Conservation (phyloP, 2,329 filamentous ascomycete species). For the Verticillium klebahnii region DNA sequence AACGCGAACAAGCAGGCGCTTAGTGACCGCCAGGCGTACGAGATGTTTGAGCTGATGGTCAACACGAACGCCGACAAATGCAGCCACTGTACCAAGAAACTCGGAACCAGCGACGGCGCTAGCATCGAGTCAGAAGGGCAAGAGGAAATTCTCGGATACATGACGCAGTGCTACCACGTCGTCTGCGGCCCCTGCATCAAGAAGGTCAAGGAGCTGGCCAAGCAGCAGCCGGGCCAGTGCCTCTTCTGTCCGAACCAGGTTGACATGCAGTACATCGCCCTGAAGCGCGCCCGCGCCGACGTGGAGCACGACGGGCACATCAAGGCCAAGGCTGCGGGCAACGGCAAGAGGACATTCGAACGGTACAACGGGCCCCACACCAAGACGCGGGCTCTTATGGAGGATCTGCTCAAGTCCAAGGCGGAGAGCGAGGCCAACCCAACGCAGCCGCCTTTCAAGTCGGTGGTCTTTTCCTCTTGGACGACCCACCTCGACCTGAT, state of each 20-base stretch:
- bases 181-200: slow-evolving; percentile 70
- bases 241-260: slow-evolving; percentile 63
- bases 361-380: slow-evolving; percentile 84
- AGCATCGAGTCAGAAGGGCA: slow-evolving; percentile 55
- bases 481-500: slow-evolving; percentile 92
- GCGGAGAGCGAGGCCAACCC: slow-evolving; percentile 57
- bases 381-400: slow-evolving; percentile 78
- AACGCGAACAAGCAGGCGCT: slow-evolving; percentile 50
- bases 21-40: slow-evolving; percentile 70
- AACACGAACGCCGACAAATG: slow-evolving; percentile 77
- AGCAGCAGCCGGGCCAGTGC: slow-evolving; percentile 50
- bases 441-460: slow-evolving; percentile 75
- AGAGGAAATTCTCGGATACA: slow-evolving; percentile 65
- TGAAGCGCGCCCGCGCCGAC: slow-evolving; percentile 59
- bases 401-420: slow-evolving; percentile 64
- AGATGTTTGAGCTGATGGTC: slow-evolving; percentile 78
- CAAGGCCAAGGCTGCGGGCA: slow-evolving; percentile 20
- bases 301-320: slow-evolving; percentile 50
- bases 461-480: slow-evolving; percentile 95
- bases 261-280: slow-evolving; percentile 59
- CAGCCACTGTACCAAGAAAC: slow-evolving; percentile 60
- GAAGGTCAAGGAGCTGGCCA: slow-evolving; percentile 50
- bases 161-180: slow-evolving; percentile 85
- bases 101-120: slow-evolving; percentile 52
- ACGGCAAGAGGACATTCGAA: slow-evolving; percentile 37